Percentiles rank a stretch among this genome's conserved stretches.
Evolutionary conservation across 2,329 filamentous ascomycete species (phyloP).

Genomic region (Epichloe gansuensis): DNA sequence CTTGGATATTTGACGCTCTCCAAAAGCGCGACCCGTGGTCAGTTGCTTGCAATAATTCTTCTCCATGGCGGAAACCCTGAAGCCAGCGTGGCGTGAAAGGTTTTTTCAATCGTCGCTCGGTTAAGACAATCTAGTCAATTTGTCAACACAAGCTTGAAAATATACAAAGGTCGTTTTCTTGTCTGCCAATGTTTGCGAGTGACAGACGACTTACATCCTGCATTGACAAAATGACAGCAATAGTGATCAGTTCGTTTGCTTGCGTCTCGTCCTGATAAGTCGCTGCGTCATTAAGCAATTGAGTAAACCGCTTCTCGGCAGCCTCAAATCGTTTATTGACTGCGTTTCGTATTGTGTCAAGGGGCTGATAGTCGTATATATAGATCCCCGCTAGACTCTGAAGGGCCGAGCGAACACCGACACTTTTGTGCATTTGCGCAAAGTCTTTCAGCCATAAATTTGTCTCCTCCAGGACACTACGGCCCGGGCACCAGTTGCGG

Average conservation of each 20-base stretch:
- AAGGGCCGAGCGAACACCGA: constrained; percentile 24
- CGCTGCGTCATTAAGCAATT: constrained; percentile 15
- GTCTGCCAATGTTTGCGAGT: background rate
- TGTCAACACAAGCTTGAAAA: background rate
- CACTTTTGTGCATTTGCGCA: constrained; percentile 23
- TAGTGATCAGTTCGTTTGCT: constrained; percentile 23
- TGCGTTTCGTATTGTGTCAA: constrained; percentile 17
- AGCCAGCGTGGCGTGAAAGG: constrained; percentile 24
- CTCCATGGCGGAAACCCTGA: constrained; percentile 22
- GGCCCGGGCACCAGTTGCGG: constrained; percentile 27
- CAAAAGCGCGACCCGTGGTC: constrained; percentile 26
- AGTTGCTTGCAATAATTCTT: constrained; percentile 21
- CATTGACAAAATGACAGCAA: constrained; percentile 25
- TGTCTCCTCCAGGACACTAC: constrained; percentile 24
- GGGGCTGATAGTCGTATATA: constrained; percentile 27
- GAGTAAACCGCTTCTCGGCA: constrained; percentile 19
- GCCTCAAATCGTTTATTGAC: constrained; percentile 21
- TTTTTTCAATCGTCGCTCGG: constrained; percentile 22
- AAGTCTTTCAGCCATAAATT: constrained; percentile 29
- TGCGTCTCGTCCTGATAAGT: constrained; percentile 11
- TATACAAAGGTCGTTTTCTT: background rate
- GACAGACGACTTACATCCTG: constrained; percentile 21
- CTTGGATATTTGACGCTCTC: constrained; percentile 20
- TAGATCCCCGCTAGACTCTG: constrained; percentile 28
- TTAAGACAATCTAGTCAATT: constrained; percentile 21